Conservation (phyloP, 1,139 yeast species). For the Nakaseomyces sp. region DNA sequence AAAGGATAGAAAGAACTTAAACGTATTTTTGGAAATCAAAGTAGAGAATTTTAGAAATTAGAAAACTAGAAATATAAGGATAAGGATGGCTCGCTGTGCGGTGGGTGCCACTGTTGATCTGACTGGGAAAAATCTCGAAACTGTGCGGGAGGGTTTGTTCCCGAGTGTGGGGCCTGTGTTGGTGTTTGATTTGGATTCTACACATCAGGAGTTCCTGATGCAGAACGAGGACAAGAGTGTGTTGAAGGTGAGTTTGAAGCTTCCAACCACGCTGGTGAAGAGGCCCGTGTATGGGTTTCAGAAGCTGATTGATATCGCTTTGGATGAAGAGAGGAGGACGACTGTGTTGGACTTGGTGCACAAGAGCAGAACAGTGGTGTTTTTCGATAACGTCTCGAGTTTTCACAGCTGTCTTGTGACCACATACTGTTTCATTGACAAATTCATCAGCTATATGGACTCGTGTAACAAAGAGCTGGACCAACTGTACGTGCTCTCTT, state of each 20-base stretch:
- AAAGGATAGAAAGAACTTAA: too few relatives aligned
- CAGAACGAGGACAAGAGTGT: constrained; percentile 5
- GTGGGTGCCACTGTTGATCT: constrained; percentile 7
- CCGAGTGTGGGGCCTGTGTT: not conserved
- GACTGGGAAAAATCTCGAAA: not conserved
- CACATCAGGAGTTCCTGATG: constrained; percentile 1
- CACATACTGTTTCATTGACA: constrained; percentile 19
- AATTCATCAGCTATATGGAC: constrained; percentile 21
- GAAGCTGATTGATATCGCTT: constrained; percentile 32
- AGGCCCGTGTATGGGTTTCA: constrained; percentile 49
- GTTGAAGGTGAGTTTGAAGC: constrained; percentile 1
- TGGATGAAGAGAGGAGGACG: constrained; percentile 31
- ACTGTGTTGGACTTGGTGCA: constrained; percentile 20
- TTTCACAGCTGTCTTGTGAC: constrained; percentile 17
- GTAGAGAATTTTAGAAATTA: not conserved
- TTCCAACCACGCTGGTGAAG: constrained; percentile 64
- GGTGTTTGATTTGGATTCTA: not conserved
- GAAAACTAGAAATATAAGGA: too few relatives aligned
- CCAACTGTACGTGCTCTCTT: not conserved
- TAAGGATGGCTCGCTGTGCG: constrained; percentile 6
- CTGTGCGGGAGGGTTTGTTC: constrained; percentile 3
- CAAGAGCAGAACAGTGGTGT: constrained; percentile 16
- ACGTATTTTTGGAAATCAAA: too few relatives aligned
- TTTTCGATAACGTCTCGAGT: constrained; percentile 29
- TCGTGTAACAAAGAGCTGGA: not conserved